Evolutionary conservation across 176 grass and related monocot species (phyloP), one percentile per base, ranked within the genome.

Genomic region (Typha latifolia): DNA sequence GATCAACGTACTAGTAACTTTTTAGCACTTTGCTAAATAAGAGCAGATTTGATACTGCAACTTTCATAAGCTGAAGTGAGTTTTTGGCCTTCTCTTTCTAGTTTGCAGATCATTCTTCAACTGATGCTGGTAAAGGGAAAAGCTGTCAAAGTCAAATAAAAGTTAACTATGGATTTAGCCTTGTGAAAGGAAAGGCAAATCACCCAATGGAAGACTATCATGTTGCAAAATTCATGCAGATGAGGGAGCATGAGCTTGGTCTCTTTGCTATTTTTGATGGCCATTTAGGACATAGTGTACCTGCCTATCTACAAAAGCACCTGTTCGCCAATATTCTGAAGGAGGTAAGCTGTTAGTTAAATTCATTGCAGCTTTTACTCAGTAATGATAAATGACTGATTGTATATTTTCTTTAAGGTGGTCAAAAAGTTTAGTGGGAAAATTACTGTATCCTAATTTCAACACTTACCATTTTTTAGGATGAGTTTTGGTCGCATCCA

Each of bases 401-500:
- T 71, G 5, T 62, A 52, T 66, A 61, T 68, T 53, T 31, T 16
- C 68, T 29, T 14, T 47, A 20, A 22, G 12, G 47, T 47, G 61
- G 34, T 24, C 72, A 83, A 9, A 27, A 18, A 47, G 29, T 64
- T 64, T 8, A 4, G 4, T 63, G 47, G 31, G 49, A 69, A 52
- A 34, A 61, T 51, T 63, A 78, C 7, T 27, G 12, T 66, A 37
- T 34, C 6, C 71, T 47, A 62, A 64, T 51, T 14, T 61, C 19
- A 49, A 61, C 55, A 0, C 12, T 62, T 69, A 61, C 12, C 2
- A 52, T 68, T 47, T 69, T 80, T 55, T 66, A 96, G 91, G 91
- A 96, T 82, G 91, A 96, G 67, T 90, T 96, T 81, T 90, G 82
- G 91, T 83, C 87, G 62, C 77, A 87, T 18, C 73, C 91, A 3